Base-by-base conservation (phyloP, 2,329 filamentous ascomycete genomes). In the Cryphonectria japonica region DNA sequence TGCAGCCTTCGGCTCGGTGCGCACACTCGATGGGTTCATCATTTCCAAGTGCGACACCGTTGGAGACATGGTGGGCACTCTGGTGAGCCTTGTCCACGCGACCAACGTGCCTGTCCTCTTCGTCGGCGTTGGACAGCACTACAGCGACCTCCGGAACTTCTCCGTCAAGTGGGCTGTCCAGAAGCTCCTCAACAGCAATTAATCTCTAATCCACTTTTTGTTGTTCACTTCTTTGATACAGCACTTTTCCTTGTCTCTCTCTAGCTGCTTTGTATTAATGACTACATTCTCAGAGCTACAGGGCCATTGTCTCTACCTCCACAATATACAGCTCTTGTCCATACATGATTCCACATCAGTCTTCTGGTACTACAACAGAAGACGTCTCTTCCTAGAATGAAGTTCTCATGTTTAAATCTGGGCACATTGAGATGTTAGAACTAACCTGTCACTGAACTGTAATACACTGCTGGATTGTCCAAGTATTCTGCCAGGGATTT, bases 21-120 rank as follows among this genome's bases (percentile, higher is more conserved):
- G 95, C 70, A 88, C 89, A 39, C 86, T 99, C 52, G 97, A 99
- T 82, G 96, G 96, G 7, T 99, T 99, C 82, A 97, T 99, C 79
- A 98, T 99, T 76, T 95, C 92, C 72, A 99, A 99, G 82, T 98
- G 96, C 80, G 96, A 99, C 83, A 99, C 96, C 0, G 97, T 99
- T 52, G 97, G 96, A n/a, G 95, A 98, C 83, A 98, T 98, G 95
- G 94, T 98, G 60, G 94, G 88, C 76, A 98, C 95, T 2, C 85
- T 99, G 74, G 96, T 99, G 73, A 97, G 93, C 79, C 95, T 99
- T 85, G 95, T 99, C 54, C 95, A 98, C 83, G 95, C 96, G 3
- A 99, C 97, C 3, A 94, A 95, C 39, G 97, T 99, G 62, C 97
- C 97, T 0, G 94, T 99, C 29, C 87, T 98, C 14, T 99, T 99